Percentiles rank a stretch among this genome's conserved stretches.
Conservation (phyloP, 306 rosid species). For the Dalbergia cochinchinensis region DNA sequence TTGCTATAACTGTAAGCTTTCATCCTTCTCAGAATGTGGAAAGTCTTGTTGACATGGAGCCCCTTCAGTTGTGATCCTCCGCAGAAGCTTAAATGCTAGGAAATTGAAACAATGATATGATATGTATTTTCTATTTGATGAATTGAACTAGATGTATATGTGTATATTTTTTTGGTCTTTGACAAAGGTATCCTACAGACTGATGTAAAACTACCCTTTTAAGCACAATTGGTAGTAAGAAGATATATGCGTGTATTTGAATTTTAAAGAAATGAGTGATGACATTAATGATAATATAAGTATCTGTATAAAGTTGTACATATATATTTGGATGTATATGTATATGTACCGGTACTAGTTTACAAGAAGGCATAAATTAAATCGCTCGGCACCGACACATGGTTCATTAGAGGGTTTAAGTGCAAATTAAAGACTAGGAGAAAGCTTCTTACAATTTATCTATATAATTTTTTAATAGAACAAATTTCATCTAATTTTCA, state of each 20-base stretch:
- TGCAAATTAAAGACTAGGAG: neutral
- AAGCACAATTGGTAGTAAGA: neutral
- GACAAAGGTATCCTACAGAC: too few species aligned
- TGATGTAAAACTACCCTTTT: too few species aligned
- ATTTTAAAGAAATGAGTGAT: neutral
- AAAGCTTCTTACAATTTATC: neutral
- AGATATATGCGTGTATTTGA: neutral
- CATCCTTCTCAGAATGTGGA: conserved; percentile 30
- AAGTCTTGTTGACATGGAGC: conserved; percentile 7
- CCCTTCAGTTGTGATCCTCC: conserved; percentile 9
- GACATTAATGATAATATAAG: conserved; percentile 11
- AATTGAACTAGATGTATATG: neutral
- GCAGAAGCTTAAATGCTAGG: conserved; percentile 28
- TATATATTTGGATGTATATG: neutral
- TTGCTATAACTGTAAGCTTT: neutral
- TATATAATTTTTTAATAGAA: neutral
- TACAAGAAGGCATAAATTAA: neutral
- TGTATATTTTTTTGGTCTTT: too few species aligned
- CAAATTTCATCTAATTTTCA: neutral
- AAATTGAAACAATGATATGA: neutral
- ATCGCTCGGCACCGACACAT: neutral
- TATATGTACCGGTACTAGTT: neutral
- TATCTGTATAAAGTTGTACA: neutral
- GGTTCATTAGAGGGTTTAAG: conserved; percentile 4
- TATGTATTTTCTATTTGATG: neutral